Percentiles rank a stretch among this genome's conserved stretches.
Conservation (phyloP, 441 rosid species). For the Syzygium malaccense region DNA sequence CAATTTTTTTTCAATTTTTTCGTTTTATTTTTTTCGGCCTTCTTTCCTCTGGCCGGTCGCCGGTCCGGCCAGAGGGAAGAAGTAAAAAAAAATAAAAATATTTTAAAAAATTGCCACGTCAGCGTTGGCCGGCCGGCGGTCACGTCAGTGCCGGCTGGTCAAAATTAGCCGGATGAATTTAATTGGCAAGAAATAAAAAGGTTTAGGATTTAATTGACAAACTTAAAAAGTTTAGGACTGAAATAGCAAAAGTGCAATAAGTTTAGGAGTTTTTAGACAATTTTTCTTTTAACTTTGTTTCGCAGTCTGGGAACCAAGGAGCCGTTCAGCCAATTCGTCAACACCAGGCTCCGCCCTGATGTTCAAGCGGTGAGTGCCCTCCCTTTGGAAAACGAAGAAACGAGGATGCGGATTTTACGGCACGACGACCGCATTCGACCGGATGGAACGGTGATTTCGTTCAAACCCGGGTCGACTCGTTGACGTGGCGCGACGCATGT, state of each 20-base stretch:
- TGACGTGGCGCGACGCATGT: background rate
- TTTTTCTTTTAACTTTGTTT: background rate
- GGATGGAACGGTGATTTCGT: background rate
- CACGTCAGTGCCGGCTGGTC: accelerated
- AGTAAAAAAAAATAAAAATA: too few species aligned
- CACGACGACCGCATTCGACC: background rate
- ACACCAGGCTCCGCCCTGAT: background rate
- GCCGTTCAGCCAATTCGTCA: background rate
- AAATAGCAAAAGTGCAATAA: too few species aligned
- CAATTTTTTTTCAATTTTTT: too few species aligned
- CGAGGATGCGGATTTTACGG: background rate
- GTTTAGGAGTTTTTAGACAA: too few species aligned
- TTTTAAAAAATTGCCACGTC: too few species aligned
- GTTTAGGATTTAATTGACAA: accelerated
- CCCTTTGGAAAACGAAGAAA: background rate
- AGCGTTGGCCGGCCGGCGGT: too few species aligned
- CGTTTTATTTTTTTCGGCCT: too few species aligned
- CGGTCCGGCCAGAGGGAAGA: too few species aligned
- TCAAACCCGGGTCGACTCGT: background rate
- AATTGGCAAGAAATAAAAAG: too few species aligned
- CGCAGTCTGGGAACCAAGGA: background rate
- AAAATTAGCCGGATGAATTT: too few species aligned
- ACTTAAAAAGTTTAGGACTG: too few species aligned
- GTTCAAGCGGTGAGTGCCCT: background rate
- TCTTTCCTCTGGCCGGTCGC: too few species aligned